Evolutionary conservation across 2,329 filamentous ascomycete genomes (phyloP).

Genomic region (Basipetospora chlamydospora): DNA sequence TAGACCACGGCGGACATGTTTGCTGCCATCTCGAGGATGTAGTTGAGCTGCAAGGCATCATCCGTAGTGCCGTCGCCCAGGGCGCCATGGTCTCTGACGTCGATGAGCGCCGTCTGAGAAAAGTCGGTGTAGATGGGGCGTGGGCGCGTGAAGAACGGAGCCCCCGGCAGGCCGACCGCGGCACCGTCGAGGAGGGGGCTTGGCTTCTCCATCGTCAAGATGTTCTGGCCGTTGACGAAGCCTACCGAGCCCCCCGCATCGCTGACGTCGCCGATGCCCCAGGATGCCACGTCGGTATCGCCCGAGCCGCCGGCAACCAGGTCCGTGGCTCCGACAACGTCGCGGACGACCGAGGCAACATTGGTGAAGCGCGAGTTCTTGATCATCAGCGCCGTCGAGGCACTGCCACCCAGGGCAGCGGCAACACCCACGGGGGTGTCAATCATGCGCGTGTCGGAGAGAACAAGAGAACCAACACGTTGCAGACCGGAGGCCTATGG

Average conservation of each 20-base stretch:
- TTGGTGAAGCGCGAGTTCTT: neutral
- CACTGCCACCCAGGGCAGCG: too few species aligned
- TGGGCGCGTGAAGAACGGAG: slow-evolving; percentile 19
- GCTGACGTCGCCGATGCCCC: slow-evolving; percentile 14
- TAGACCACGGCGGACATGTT: slow-evolving; percentile 22
- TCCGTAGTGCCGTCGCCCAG: slow-evolving; percentile 57
- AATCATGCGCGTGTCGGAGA: slow-evolving; percentile 47
- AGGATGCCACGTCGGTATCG: neutral
- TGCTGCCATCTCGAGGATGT: slow-evolving; percentile 15
- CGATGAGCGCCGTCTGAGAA: slow-evolving; percentile 9
- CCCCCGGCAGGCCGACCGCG: neutral
- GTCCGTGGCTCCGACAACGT: neutral
- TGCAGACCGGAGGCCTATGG: too few species aligned
- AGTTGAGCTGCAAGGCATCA: slow-evolving; percentile 27
- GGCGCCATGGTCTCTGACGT: slow-evolving; percentile 21
- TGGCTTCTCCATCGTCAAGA: slow-evolving; percentile 12
- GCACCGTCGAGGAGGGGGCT: slow-evolving; percentile 8
- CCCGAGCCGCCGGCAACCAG: neutral
- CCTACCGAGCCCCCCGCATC: slow-evolving; percentile 21
- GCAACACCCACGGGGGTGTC: slow-evolving; percentile 52
- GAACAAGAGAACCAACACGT: slow-evolving; percentile 17
- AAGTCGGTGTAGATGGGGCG: slow-evolving; percentile 50
- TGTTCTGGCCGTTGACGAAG: slow-evolving; percentile 5
- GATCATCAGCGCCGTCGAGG: too few species aligned
- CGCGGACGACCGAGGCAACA: neutral